Evolutionary conservation across 495 filamentous ascomycete species (phyloP), one percentile per base, ranked within the genome.

Genomic region (Xylaria longipes): DNA sequence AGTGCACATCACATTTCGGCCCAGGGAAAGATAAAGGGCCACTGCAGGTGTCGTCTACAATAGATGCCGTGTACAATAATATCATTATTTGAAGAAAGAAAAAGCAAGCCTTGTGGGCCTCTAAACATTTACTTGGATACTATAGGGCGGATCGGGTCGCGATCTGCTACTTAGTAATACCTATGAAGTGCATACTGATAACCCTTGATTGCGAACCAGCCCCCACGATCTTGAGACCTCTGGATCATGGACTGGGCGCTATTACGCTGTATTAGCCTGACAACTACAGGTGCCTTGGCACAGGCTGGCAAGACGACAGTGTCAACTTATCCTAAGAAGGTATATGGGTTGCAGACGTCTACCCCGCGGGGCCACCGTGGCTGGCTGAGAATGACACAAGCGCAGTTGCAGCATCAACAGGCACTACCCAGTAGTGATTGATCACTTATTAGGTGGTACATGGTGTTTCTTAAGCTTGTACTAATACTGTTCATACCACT

Each of bases 321-420:
- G 48, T 52, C 50, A 14, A 17, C 17, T 35, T 31, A 35, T 20
- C 1, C 22, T 5, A 8, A 58, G 25, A 35, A 5, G 54, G 54
- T 2, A 17, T 17, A 37, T 35, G 31, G 31, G 17, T 37, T 37
- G 20, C 57, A 37, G 25, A 35, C 9, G 3, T n/a, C 57, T 60
- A 33, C 57, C 17, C 57, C 33, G 12, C 57, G 29, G 33, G 33
- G 33, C 57, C 31, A 22, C 20, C 1, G 57, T 60, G 57, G 57
- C 57, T 60, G 57, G 57, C 57, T 60, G 57, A 20, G 17, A 31
- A 56, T 56, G 52, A 56, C 17, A 29, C 50, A 25, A 54, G n/a
- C 50, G 50, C 25, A 56, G 11, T 5, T 29, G 27, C 2, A 29
- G 25, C 50, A 29, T 31, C 50, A 29, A 15, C 0, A 56, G 12